Base-by-base conservation (phyloP, 768 basidiomycete genomes). In the Phanerodontia chrysosporium region DNA sequence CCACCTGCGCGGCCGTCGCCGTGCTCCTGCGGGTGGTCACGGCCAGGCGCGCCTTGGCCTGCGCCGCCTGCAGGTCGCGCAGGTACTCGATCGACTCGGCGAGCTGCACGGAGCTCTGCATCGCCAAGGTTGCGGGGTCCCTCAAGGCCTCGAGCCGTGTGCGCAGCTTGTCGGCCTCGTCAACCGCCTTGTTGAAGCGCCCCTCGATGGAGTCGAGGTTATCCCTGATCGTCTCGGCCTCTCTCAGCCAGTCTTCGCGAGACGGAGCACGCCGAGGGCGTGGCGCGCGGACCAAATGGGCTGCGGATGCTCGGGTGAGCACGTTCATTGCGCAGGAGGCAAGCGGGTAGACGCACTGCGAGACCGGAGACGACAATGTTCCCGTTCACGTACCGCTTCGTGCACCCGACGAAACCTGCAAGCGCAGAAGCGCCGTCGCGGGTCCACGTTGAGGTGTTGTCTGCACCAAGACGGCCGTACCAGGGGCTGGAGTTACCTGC, bases 231-330 rank as follows among this genome's bases (percentile, higher is more conserved):
- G 22, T n/a, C 13, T 35, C 32, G 28, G 29, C 56, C 30, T 57
- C 56, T 2, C 22, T 14, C 6, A 49, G 22, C 22, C 18, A 48
- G 18, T 45, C 45, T n/a, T 57, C 45, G 22, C 13, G 27, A 14
- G 29, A 44, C n/a, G 24, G n/a, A 30, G 16, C 5, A 13, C 9
- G 28, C 32, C 45, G 16, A 24, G 2, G 30, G 27, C 36, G 30
- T 21, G 25, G 21, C 56, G 56, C 30, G 32, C 48, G 13, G 56
- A 57, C 56, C 56, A 57, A 18, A 57, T 16, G 22, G 56, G 56
- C 56, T 57, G 45, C 2, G 13, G n/a, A 46, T 56, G 27, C 5
- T 42, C 44, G 18, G 18, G 6, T 42, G 27, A 1, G 44, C n/a
- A n/a, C n/a, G 24, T 44, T 7, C 14, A 21, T 6, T 7, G 30